Base-by-base conservation (phyloP, 1,284 basidiomycete species). In the Pisolithus thermaeus region DNA sequence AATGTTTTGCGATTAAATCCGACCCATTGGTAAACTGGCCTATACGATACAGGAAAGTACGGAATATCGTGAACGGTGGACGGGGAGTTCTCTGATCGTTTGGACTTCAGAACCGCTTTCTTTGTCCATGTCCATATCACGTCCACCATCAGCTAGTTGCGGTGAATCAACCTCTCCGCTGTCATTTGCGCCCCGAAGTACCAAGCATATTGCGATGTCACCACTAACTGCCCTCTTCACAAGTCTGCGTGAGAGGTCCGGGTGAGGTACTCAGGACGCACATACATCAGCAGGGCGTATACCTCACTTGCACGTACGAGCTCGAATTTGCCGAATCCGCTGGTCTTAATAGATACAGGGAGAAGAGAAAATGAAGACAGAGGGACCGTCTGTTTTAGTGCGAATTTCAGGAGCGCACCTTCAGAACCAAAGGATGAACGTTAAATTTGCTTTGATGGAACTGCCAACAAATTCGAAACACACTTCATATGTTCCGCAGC, bases 261-360 rank as follows among this genome's bases (percentile, higher is more conserved):
- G 2, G 79, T 70, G 18, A 88, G 63, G 57, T 83, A 88, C 52
- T 87, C 86, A 23, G 68, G 58, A 18, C 86, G 85, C 16, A 80
- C 69, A 47, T 75, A 67, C 18, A 80, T 69, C 5, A 89, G 64
- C 9, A 82, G 54, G 9, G 55, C 58, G 58, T 73, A 81, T 7
- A 47, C 55, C 49, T 54, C 47, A 28, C 61, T 64, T 20, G 59
- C 56, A n/a, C 42, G 37, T 30, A 30, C 11, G 11, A 32, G 32
- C 12, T 32, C 32, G 14, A 32, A 32, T 14, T 14, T 32, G 32
- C 14, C 32, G 11, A 12, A 12, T 32, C 28, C 3, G 12, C 12
- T 32, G 3, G 32, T 32, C 32, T 5, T 12, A 3, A 12, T 14
- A 32, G 32, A 32, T 14, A 2, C 30, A 32, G 46, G n/a, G 32